These are phyloP conservation scores for Hypomontagnella monticulosa DNA, from an alignment of 495 filamentous ascomycete species.

Conservation along the genomic window DNA sequence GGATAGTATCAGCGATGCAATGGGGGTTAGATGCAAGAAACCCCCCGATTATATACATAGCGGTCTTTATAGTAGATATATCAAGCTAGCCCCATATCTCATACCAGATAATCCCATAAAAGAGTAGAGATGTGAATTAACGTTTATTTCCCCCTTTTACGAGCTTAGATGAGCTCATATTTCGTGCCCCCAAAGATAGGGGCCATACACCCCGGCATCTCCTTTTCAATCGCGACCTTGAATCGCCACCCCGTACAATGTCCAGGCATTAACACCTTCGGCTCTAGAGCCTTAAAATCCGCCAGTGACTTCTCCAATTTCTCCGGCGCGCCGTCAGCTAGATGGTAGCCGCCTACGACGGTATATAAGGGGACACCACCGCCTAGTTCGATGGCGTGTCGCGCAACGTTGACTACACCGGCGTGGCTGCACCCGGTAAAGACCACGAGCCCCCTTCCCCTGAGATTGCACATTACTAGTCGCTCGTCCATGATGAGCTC, in stretches of 20 bases:
- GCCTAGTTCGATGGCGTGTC: conserved; percentile 58
- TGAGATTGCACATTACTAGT: conserved; percentile 67
- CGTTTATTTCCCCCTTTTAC: too few species aligned
- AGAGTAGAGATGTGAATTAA: too few species aligned
- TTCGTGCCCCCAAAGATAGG: conserved; percentile 66
- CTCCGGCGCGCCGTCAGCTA: conserved; percentile 58
- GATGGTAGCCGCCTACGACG: conserved; percentile 69
- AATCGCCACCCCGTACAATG: conserved; percentile 71
- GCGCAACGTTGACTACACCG: conserved; percentile 66
- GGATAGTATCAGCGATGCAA: too few species aligned
- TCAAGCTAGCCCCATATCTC: too few species aligned
- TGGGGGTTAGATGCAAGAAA: too few species aligned
- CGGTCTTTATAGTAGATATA: too few species aligned
- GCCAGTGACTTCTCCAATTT: conserved; percentile 59
- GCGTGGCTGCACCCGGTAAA: conserved; percentile 72
- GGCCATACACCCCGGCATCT: conserved; percentile 64
- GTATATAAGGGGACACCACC: conserved; percentile 61
- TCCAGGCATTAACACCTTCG: conserved; percentile 65
- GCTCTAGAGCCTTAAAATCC: conserved; percentile 63
- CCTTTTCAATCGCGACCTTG: conserved; percentile 67
- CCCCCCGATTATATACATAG: too few species aligned
- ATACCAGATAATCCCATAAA: too few species aligned
- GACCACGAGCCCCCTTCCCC: conserved; percentile 67
- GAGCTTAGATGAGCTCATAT: conserved; percentile 54
- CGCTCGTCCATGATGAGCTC: conserved; percentile 67